A percentile compares a stretch with the other conserved stretches of the same genome.
These are phyloP conservation scores for Colletotrichum abscissum DNA, from an alignment of 2,329 filamentous ascomycete genomes.

Conservation along the genomic window DNA sequence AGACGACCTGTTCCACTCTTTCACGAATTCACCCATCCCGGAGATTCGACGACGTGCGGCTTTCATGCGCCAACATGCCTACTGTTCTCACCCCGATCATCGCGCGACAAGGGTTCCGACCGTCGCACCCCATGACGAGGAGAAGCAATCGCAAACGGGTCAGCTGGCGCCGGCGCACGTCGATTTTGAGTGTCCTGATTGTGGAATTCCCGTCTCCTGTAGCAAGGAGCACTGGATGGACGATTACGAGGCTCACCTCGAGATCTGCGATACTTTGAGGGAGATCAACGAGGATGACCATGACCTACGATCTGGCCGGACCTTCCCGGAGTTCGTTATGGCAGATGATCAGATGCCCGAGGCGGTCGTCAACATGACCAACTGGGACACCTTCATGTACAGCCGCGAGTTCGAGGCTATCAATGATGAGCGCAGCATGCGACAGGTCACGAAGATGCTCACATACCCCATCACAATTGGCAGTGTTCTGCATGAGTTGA, in stretches of 20 bases:
- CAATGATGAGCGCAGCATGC: constrained; percentile 89
- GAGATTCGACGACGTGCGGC: constrained; percentile 89
- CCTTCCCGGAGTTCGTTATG: constrained; percentile 95
- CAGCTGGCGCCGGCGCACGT: constrained; percentile 81
- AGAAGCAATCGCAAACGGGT: constrained; percentile 65
- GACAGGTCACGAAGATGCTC: constrained; percentile 90
- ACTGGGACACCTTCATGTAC: constrained; percentile 98
- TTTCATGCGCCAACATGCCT: constrained; percentile 92
- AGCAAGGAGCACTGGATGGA: constrained; percentile 95
- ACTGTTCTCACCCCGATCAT: constrained; percentile 92
- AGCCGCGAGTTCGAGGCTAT: constrained; percentile 91
- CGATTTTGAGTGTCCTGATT: constrained; percentile 95
- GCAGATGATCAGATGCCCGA: constrained; percentile 92
- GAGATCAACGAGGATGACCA: constrained; percentile 99
- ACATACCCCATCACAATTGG: constrained; percentile 95
- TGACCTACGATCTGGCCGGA: constrained; percentile 87
- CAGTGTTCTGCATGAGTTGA: constrained; percentile 92
- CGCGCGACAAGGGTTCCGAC: constrained; percentile 77
- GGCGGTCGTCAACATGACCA: constrained; percentile 94
- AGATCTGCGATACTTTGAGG: constrained; percentile 90
- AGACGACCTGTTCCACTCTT: constrained; percentile 93
- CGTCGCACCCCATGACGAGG: constrained; percentile 73
- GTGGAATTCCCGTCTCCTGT: constrained; percentile 93
- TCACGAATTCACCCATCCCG: constrained; percentile 87
- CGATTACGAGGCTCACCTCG: constrained; percentile 91